Evolutionary conservation across 2,329 filamentous ascomycete genomes (phyloP), one percentile per base, ranked within the genome.

Genomic region (Diaporthe eres): DNA sequence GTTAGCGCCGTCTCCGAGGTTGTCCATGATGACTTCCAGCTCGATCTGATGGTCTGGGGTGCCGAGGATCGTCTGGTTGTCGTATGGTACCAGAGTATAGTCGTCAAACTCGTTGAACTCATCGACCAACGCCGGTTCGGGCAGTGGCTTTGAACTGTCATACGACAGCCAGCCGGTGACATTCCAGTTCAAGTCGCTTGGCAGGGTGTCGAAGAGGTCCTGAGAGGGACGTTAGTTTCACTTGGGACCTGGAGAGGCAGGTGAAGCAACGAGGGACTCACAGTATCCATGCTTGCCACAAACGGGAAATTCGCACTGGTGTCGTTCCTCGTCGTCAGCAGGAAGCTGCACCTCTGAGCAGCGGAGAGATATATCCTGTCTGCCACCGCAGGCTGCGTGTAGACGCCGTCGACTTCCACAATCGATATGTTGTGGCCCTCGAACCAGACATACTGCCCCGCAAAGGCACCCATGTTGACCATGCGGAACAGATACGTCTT

Each of bases 401-500:
- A 95, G 15, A 94, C 87, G 9, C 93, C 94, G 80, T 95, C 94
- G 1, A 95, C 90, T 82, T 95, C 93, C 47, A 95, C 88, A 73
- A 95, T 91, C 39, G 87, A 89, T 84, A 95, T 91, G 44, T 89
- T 92, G 79, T 92, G 91, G 25, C 88, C 90, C 81, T 93, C 91
- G 72, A 93, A 90, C 91, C 91, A 93, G 63, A 93, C 81, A 78
- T 92, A 92, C 79, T 93, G 90, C 4, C 88, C 89, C 1, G 91
- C 90, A 84, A 95, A 95, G 22, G 93, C 94, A 19, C 92, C 93
- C 28, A 95, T 90, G 79, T 95, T 95, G 79, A 95, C 86, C 75
- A 95, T 86, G 58, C 92, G 92, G 79, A 96, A 88, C 12, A 95
- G 85, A 75, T 96, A 96, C 0, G 92, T 96, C 80, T 91, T 94